Conservation (phyloP, 1,284 basidiomycete species). For the Agaricales sp. region DNA sequence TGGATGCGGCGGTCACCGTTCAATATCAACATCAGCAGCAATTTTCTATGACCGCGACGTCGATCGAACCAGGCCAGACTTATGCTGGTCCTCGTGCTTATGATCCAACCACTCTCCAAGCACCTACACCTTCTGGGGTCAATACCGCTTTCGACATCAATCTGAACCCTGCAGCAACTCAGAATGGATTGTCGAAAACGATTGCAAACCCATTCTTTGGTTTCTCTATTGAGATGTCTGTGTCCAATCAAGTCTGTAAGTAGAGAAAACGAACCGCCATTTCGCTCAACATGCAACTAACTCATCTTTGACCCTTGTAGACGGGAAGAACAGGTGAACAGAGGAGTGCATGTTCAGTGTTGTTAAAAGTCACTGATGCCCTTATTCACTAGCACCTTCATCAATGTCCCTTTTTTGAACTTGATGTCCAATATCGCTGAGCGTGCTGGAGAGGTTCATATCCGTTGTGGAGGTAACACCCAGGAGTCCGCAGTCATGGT, state of each 20-base stretch:
- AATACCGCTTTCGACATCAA: not conserved
- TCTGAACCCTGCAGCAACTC: not conserved
- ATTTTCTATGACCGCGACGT: not conserved
- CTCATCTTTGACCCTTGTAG: not conserved
- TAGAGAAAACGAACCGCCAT: not conserved
- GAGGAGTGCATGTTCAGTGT: too few species aligned
- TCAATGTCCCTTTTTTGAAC: conserved; percentile 42
- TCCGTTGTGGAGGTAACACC: conserved; percentile 52
- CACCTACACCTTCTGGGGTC: not conserved
- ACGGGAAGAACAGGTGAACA: not conserved
- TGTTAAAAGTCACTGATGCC: too few species aligned
- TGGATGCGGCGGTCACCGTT: not conserved
- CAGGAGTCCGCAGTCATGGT: conserved; percentile 37
- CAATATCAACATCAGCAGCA: not conserved
- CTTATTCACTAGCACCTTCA: conserved; percentile 7
- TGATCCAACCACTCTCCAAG: not conserved
- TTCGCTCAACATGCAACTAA: not conserved
- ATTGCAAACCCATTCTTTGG: not conserved
- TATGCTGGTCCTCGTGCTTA: not conserved
- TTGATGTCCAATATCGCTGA: conserved; percentile 39
- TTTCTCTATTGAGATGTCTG: conserved; percentile 2
- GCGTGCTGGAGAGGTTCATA: conserved; percentile 29
- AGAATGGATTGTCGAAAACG: not conserved
- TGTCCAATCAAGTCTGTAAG: conserved; percentile 1
- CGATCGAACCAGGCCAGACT: not conserved